Conservation (phyloP, 2,329 filamentous ascomycete genomes). For the Cercospora canescens region DNA sequence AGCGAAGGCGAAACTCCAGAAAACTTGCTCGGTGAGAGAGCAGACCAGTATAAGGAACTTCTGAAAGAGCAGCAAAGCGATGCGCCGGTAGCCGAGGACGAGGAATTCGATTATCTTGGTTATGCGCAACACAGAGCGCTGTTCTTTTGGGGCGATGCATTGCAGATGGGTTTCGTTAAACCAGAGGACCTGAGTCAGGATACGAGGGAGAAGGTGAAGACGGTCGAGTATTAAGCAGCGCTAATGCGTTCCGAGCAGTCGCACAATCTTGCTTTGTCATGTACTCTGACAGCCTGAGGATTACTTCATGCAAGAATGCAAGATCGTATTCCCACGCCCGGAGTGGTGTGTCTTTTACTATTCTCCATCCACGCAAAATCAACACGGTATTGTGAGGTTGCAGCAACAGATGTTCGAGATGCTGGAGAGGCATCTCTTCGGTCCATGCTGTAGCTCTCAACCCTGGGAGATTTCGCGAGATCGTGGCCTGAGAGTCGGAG, state of each 20-base stretch:
- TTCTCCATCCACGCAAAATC: not conserved
- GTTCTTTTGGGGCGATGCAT: conserved; percentile 92
- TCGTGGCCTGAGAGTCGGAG: not conserved
- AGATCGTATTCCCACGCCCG: not conserved
- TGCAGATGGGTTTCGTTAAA: conserved; percentile 73
- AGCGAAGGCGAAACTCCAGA: conserved; percentile 30
- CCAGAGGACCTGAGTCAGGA: conserved; percentile 72
- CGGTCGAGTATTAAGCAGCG: conserved; percentile 60
- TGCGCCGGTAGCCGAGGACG: conserved; percentile 58
- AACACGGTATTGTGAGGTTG: not conserved
- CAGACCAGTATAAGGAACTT: conserved; percentile 29
- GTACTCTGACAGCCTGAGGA: not conserved
- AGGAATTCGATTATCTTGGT: conserved; percentile 88
- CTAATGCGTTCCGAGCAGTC: not conserved
- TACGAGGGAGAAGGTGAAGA: conserved; percentile 66
- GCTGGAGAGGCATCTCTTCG: not conserved
- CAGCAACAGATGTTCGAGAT: not conserved
- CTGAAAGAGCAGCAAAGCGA: conserved; percentile 36
- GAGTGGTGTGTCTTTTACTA: not conserved
- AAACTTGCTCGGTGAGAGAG: conserved; percentile 34
- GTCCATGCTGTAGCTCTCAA: not conserved
- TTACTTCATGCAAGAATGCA: not conserved
- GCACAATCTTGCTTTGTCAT: not conserved
- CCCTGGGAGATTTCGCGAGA: not conserved
- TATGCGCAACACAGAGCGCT: conserved; percentile 89